Percentiles rank a stretch among this genome's conserved stretches.
phyloP scores from a whole-genome alignment of 2,329 filamentous ascomycete genomes.

The Pyricularia grisea region DNA sequence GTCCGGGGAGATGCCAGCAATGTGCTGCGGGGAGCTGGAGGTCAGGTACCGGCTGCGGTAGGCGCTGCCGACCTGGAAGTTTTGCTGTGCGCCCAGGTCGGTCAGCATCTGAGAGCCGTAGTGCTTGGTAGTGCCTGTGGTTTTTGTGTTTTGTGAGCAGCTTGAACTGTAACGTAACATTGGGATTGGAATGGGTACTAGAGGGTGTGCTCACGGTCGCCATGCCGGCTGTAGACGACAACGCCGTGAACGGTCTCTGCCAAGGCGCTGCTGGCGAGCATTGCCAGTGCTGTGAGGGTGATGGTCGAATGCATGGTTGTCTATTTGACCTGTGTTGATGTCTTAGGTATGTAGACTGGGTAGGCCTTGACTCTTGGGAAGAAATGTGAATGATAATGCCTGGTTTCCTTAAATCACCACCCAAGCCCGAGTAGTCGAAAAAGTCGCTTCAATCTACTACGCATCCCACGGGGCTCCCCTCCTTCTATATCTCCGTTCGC shows the following conservation, averaged over 20 bases:
- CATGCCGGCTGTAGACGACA: slow-evolving; percentile 2
- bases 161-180: not conserved
- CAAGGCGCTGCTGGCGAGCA: slow-evolving; percentile 6
- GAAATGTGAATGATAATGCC: too few relatives aligned
- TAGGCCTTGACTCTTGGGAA: too few relatives aligned
- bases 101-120: slow-evolving; percentile 1
- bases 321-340: not conserved
- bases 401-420: too few relatives aligned
- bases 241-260: slow-evolving; percentile 3
- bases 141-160: not conserved
- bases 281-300: slow-evolving; percentile 6
- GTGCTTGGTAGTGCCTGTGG: slow-evolving; percentile 3
- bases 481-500: not conserved
- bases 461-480: not conserved
- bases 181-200: not conserved
- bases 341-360: not conserved
- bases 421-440: too few relatives aligned
- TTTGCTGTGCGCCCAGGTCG: slow-evolving; percentile 1
- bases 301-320: not conserved
- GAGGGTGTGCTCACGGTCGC: not conserved
- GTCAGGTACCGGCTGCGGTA: slow-evolving; percentile 2
- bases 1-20: slow-evolving; percentile 2
- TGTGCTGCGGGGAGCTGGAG: not conserved
- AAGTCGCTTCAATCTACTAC: not conserved
- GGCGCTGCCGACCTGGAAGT: slow-evolving; percentile 5